Conservation (phyloP, 139 green algal species). For the Tetraselmis chui region DNA sequence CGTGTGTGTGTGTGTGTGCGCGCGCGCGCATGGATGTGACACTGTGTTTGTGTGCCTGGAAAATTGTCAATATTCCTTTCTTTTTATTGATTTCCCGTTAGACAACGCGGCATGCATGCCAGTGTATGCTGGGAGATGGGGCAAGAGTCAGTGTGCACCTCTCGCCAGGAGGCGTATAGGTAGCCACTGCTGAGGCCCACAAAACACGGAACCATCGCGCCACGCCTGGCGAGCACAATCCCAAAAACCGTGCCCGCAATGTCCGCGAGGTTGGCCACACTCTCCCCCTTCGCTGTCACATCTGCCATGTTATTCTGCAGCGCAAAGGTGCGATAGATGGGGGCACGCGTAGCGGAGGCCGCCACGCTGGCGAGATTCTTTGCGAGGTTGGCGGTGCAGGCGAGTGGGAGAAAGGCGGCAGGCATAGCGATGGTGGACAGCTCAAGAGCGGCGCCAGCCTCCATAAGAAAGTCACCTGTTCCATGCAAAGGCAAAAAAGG, state of each 20-base stretch:
- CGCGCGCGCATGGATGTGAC: too few species aligned
- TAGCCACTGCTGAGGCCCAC: too few species aligned
- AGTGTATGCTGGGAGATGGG: too few species aligned
- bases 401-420: slow-evolving; percentile 68
- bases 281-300: slow-evolving; percentile 77
- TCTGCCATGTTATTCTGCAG: slow-evolving; percentile 69
- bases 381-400: slow-evolving; percentile 74
- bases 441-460: slow-evolving; percentile 64
- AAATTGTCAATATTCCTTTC: too few species aligned
- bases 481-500: background rate
- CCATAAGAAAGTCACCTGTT: slow-evolving; percentile 44
- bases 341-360: slow-evolving; percentile 60
- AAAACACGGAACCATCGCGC: too few species aligned
- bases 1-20: too few species aligned
- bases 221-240: slow-evolving; percentile 49
- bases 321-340: slow-evolving; percentile 83
- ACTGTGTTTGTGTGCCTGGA: too few species aligned
- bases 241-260: slow-evolving; percentile 67
- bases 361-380: slow-evolving; percentile 78
- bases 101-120: too few species aligned
- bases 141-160: too few species aligned
- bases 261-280: slow-evolving; percentile 77
- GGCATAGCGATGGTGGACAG: slow-evolving; percentile 62
- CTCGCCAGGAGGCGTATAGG: too few species aligned
- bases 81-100: too few species aligned